Conservation (phyloP, 441 rosid species). For the Erodium moschatum region DNA sequence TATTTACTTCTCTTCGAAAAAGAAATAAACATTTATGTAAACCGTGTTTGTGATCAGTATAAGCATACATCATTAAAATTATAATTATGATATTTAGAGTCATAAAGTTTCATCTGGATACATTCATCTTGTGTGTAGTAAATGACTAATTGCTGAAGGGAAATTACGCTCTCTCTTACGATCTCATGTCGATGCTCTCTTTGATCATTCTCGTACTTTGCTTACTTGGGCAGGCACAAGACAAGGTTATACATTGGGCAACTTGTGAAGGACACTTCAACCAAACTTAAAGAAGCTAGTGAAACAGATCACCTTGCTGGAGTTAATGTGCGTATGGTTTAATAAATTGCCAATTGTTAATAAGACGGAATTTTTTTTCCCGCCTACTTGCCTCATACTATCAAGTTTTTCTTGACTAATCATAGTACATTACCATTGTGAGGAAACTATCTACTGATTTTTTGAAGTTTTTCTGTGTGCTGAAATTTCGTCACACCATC, state of each 20-base stretch:
- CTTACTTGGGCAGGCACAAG: constrained; percentile 33
- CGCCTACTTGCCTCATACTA: neutral
- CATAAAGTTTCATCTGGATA: neutral
- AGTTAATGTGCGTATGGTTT: constrained; percentile 29
- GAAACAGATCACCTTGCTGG: constrained; percentile 35
- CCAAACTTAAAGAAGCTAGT: constrained; percentile 16
- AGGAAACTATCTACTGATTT: neutral
- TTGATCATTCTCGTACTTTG: neutral
- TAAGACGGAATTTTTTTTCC: neutral
- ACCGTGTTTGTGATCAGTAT: neutral
- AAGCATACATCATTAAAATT: neutral
- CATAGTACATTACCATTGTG: neutral
- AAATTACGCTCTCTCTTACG: neutral
- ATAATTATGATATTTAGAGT: neutral
- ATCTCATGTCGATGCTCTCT: neutral
- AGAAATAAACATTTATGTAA: neutral
- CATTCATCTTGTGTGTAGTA: neutral
- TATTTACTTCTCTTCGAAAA: neutral
- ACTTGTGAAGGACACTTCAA: constrained; percentile 1
- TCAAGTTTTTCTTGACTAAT: neutral
- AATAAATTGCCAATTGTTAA: neutral
- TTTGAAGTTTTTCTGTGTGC: neutral
- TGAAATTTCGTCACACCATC: neutral
- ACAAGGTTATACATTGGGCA: constrained; percentile 42
- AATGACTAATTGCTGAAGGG: neutral